Evolutionary conservation across 2,329 filamentous ascomycete genomes (phyloP), one percentile per base, ranked within the genome.

Genomic region (Venturia pyrina): DNA sequence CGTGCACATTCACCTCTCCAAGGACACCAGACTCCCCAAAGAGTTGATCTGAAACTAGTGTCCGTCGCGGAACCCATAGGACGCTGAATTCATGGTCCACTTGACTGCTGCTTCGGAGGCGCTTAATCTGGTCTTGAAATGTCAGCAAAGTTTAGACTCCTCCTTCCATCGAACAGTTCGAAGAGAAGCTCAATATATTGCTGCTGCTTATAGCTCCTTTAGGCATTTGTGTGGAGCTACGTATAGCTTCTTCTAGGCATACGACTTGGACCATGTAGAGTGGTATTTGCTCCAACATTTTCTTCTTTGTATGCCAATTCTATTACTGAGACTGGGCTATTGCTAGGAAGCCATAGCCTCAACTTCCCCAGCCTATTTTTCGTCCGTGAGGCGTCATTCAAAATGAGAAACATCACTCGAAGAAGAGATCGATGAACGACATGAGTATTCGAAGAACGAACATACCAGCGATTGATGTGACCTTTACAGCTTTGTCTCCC

Each of bases 51-150:
- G 91, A 95, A 65, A 98, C 89, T 65, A 96, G 81, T 4, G 95
- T 98, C 68, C 95, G 89, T 66, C 95, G 87, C 6, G 96, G 93
- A 53, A 96, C 90, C 90, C 95, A 98, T 75, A 97, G 93, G 71
- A 99, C 89, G 69, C 93, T 93, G 75, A 98, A 96, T 72, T 99
- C 93, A 83, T 99, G 95, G 70, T 92, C 90, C 60, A 88, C 90
- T 72, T 91, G 89, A 74, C 89, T 93, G 76, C 95, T 91, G 73
- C 89, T 89, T 72, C 93, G 91, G 67, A 98, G 82, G 68, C 90
- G 88, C 76, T 93, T 93, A 71, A 98, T 92, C 80, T 98, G 92
- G 71, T 90, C 93, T 97, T 73, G 72, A 69, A 72, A 80, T 85
- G 79, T 83, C 79, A 82, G 82, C 80, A 80, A 76, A 70, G 66